These are phyloP conservation scores for Astragalus membranaceus DNA, from an alignment of 306 rosid genomes.

Conservation along the genomic window DNA sequence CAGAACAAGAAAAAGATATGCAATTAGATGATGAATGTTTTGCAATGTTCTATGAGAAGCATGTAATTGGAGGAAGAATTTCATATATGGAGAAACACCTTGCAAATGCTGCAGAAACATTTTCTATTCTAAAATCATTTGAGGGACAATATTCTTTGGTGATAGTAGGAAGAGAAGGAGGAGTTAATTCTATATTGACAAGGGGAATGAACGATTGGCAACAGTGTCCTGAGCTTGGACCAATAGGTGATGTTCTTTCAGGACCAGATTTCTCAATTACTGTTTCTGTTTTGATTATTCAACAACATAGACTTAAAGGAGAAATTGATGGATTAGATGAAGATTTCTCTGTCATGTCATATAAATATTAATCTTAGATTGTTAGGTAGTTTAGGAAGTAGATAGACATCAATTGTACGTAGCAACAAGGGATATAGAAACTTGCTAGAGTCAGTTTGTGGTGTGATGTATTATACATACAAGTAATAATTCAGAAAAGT, in stretches of 20 bases:
- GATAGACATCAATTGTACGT: constrained; percentile 26
- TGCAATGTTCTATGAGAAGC: constrained; percentile 66
- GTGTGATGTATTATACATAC: background rate
- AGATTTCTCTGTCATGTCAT: constrained; percentile 66
- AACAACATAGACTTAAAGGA: constrained; percentile 61
- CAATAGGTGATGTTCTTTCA: constrained; percentile 87
- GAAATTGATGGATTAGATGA: constrained; percentile 85
- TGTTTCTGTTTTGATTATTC: constrained; percentile 71
- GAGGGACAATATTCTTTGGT: constrained; percentile 76
- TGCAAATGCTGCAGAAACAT: constrained; percentile 68
- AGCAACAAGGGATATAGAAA: constrained; percentile 13
- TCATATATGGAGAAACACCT: constrained; percentile 73
- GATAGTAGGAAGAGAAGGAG: constrained; percentile 77
- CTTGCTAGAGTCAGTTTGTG: constrained; percentile 17
- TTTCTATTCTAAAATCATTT: constrained; percentile 52
- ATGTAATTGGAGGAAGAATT: constrained; percentile 49
- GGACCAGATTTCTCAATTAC: constrained; percentile 63
- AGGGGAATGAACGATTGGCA: constrained; percentile 93
- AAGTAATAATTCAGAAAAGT: background rate
- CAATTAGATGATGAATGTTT: constrained; percentile 70
- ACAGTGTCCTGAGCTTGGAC: constrained; percentile 87
- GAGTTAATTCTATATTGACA: constrained; percentile 64
- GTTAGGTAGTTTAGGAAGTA: constrained; percentile 33
- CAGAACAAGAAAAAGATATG: constrained; percentile 64
- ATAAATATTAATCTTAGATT: background rate